Evolutionary conservation across 1,284 basidiomycete genomes (phyloP).

Genomic region (Bjerkandera adusta): DNA sequence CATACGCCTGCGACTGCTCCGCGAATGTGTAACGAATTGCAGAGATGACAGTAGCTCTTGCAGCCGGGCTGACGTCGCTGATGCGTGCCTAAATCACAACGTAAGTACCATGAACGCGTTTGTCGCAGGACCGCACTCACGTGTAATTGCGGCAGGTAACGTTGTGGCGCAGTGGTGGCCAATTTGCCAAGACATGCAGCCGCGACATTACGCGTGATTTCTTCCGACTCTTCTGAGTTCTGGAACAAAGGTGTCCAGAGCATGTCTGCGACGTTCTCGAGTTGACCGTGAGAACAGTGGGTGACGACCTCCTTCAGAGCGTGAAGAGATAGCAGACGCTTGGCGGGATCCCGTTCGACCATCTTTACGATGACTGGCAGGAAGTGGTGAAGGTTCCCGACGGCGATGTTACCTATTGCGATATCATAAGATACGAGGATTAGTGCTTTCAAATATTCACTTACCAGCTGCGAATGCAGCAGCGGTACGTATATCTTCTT

Average conservation of each 20-base stretch:
- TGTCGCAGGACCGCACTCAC: conserved; percentile 38
- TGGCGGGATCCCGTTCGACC: conserved; percentile 76
- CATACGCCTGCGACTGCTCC: conserved; percentile 81
- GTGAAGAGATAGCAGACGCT: conserved; percentile 82
- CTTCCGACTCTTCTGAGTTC: conserved; percentile 82
- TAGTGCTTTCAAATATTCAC: conserved; percentile 19
- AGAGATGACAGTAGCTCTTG: conserved; percentile 88
- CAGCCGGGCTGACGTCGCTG: conserved; percentile 61
- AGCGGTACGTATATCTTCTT: conserved; percentile 83
- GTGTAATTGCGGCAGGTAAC: conserved; percentile 91
- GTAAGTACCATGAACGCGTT: conserved; percentile 6
- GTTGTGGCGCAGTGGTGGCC: conserved; percentile 85
- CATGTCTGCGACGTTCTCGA: conserved; percentile 81
- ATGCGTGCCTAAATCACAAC: conserved; percentile 55
- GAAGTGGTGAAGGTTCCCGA: conserved; percentile 85
- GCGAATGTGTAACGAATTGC: conserved; percentile 96
- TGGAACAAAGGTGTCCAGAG: conserved; percentile 92
- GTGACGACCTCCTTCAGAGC: conserved; percentile 96
- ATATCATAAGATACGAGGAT: conserved; percentile 1
- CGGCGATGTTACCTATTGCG: conserved; percentile 83
- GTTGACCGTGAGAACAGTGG: conserved; percentile 80
- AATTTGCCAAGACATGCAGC: conserved; percentile 97
- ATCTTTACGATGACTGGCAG: conserved; percentile 84
- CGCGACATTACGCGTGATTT: conserved; percentile 90
- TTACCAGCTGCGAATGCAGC: conserved; percentile 90